phyloP scores from a whole-genome alignment of 2,329 filamentous ascomycete species.

The Cladosporium cucumerinum region DNA sequence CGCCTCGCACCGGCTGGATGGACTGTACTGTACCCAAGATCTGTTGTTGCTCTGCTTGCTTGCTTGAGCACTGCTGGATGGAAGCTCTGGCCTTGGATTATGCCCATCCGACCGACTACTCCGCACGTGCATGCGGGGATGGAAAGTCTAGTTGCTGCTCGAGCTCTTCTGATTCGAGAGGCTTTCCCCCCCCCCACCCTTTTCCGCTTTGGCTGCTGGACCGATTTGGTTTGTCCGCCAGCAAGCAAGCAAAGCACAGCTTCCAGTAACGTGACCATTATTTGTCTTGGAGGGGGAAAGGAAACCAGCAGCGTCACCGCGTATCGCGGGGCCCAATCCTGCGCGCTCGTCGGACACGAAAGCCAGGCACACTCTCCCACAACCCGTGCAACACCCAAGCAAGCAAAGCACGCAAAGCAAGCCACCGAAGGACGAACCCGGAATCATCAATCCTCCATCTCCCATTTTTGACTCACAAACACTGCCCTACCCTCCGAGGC shows the following conservation, averaged over 20 bases:
- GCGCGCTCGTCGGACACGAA: background rate
- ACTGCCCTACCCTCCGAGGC: background rate
- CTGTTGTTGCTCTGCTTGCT: background rate
- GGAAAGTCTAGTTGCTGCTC: conserved; percentile 1
- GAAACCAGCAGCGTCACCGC: background rate
- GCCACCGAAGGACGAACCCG: background rate
- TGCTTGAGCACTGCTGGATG: background rate
- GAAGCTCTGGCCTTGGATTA: background rate
- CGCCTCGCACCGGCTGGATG: background rate
- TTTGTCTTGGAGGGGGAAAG: background rate
- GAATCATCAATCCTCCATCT: background rate
- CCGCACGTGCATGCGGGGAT: conserved; percentile 13
- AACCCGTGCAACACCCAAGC: background rate
- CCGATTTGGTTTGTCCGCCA: background rate
- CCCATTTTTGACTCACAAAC: background rate
- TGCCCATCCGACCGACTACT: conserved; percentile 12
- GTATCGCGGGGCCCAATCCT: background rate
- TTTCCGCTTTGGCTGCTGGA: background rate
- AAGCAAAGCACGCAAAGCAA: background rate
- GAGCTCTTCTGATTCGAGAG: background rate
- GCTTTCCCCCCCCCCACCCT: background rate
- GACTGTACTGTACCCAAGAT: background rate
- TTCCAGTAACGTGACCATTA: conserved; percentile 6
- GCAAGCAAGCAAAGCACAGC: background rate
- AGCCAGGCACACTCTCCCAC: background rate